Percentiles rank a stretch among this genome's conserved stretches.
Evolutionary conservation across 108 stramenopile species (phyloP).

Genomic region (Schizochytrium sp.): DNA sequence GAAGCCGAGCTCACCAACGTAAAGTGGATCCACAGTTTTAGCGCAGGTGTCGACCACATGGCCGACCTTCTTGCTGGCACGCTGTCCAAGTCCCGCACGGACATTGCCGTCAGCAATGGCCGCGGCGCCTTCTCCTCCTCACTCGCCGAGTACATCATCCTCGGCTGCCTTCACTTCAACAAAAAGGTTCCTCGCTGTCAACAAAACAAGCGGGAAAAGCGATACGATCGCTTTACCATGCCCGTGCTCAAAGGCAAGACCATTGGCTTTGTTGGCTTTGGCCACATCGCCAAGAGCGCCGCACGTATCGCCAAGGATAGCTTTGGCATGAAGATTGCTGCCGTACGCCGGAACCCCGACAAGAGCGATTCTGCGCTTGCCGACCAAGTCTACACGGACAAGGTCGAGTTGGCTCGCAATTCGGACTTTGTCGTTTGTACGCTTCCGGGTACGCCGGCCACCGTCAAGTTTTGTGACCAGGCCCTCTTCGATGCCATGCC

Average conservation of each 20-base stretch:
- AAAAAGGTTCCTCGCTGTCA: conserved; percentile 19
- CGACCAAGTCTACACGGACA: conserved; percentile 38
- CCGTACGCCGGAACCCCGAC: conserved; percentile 54
- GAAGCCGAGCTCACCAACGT: neutral
- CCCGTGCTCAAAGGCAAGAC: conserved; percentile 32
- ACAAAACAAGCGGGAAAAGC: neutral
- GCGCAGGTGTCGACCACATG: conserved; percentile 17
- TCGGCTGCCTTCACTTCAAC: conserved; percentile 5
- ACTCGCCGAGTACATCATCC: conserved; percentile 27
- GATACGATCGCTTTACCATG: conserved; percentile 25
- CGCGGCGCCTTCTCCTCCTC: conserved; percentile 22
- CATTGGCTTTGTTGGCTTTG: conserved; percentile 76
- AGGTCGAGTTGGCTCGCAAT: conserved; percentile 35
- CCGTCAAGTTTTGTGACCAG: conserved; percentile 56
- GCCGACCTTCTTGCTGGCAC: neutral
- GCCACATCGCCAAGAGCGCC: conserved; percentile 70
- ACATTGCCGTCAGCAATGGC: conserved; percentile 14
- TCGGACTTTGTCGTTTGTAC: conserved; percentile 59
- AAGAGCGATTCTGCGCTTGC: conserved; percentile 32
- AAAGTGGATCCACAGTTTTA: conserved; percentile 19
- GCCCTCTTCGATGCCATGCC: conserved; percentile 59
- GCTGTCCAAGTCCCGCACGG: neutral
- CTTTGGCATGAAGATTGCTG: conserved; percentile 72
- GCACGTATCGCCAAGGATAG: conserved; percentile 59
- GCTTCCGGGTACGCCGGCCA: conserved; percentile 64